Evolutionary conservation across 148 eudicot genomes (phyloP).

Genomic region (Polygonum aviculare): DNA sequence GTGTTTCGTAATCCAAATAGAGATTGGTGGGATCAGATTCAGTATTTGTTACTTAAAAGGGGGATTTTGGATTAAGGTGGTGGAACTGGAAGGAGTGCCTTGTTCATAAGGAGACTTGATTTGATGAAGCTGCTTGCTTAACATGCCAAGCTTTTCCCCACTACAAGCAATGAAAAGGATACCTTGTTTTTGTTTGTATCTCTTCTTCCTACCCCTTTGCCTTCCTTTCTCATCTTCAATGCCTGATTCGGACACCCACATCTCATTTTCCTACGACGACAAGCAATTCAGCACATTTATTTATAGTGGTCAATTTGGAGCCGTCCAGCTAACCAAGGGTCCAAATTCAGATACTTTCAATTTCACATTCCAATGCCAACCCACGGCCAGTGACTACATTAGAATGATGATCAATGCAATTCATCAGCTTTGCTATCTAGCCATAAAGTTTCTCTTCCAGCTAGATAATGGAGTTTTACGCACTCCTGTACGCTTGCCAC

Average conservation of each 20-base stretch:
- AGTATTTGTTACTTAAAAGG: constrained; percentile 6
- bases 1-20: not conserved
- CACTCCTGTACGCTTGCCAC: not conserved
- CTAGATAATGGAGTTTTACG: not conserved
- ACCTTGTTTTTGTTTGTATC: constrained; percentile 22
- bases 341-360: not conserved
- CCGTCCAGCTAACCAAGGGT: not conserved
- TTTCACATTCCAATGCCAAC: not conserved
- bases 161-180: constrained; percentile 54
- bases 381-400: no score
- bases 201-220: constrained; percentile 10
- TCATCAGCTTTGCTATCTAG: not conserved
- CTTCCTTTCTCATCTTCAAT: constrained; percentile 3
- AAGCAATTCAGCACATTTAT: no score
- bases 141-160: constrained; percentile 21
- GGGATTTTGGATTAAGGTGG: not conserved
- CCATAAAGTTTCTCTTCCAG: not conserved
- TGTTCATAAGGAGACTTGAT: not conserved
- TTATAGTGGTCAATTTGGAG: not conserved
- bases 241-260: not conserved
- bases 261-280: not conserved
- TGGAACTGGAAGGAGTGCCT: not conserved
- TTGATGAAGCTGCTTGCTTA: constrained; percentile 33
- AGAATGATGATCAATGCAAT: not conserved
- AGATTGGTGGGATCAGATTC: not conserved